Evolutionary conservation across 1,139 yeast genomes (phyloP), one percentile per base, ranked within the genome.

Genomic region (Kodamaea sp.): DNA sequence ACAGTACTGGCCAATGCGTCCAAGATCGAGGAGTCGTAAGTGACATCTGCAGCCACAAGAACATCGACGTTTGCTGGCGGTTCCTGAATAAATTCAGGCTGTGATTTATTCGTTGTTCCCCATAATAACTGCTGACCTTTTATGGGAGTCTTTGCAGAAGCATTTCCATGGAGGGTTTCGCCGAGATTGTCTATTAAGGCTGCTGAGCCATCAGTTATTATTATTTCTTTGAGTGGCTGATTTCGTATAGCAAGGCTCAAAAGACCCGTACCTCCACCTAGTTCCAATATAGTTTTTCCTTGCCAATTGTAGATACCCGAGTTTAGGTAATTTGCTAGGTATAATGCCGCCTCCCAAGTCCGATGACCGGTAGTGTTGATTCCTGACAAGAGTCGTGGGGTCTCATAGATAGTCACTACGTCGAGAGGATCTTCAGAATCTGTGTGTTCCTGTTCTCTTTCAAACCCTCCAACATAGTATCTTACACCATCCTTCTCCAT

Each of bases 271-370:
- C 97, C 97, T 15, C 94, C 77, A 0, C 97, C 97, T 19, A 90
- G 59, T 50, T 90, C 97, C 18, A 88, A 54, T 0, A 85, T 56
- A 0, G 52, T 52, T 23, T 57, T 51, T 6, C 47, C 44, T 4
- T 16, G 26, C 27, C 50, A 37, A 22, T 49, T 26, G 7, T 22
- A 12, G 2, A 15, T 14, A 8, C 27, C 26, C 5, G 44, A 37
- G 21, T 60, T 45, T 25, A 85, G 47, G 44, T 59, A 77, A 31
- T 77, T 69, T 7, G 82, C 62, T 12, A 89, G 60, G 39, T 68
- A 87, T n/a, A 86, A 47, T 0, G 96, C 85, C 1, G 96, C 97
- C 53, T 88, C 97, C 97, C 97, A 90, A 0, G 97, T 90, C 28
- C 97, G 65, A 38, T 80, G 63, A 0, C 97, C 97, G 0, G 97